A percentile compares a stretch with the other conserved stretches of the same genome.
phyloP scores from a whole-genome alignment of 352 stramenopile genomes.

The Globisporangium takayamanum region DNA sequence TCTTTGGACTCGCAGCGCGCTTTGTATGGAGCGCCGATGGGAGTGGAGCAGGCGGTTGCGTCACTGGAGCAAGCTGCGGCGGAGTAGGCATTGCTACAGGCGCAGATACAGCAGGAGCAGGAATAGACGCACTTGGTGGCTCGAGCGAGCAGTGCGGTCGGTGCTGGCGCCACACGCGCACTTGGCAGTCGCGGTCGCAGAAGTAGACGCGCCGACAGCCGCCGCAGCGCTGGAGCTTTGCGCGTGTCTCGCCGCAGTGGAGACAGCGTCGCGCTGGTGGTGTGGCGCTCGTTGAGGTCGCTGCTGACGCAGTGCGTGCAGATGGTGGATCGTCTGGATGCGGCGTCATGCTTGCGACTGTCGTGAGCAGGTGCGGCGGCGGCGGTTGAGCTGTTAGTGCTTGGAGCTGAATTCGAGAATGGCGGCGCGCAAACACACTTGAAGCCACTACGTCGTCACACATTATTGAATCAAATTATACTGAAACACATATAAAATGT shows the following conservation, averaged over 20 bases:
- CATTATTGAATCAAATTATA: background rate
- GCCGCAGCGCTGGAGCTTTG: conserved; percentile 63
- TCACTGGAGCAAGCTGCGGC: background rate
- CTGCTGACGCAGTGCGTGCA: too few species aligned
- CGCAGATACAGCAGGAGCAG: conserved; percentile 5
- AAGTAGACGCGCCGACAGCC: conserved; percentile 69
- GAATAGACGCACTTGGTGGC: background rate
- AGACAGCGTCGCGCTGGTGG: conserved; percentile 21
- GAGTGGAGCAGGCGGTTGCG: background rate
- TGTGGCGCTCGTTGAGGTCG: too few species aligned
- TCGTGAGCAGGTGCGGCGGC: too few species aligned
- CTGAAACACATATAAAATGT: too few species aligned
- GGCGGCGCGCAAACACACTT: too few species aligned
- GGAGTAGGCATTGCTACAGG: background rate
- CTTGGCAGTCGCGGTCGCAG: conserved; percentile 72
- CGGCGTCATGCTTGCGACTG: too few species aligned
- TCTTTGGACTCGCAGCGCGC: conserved; percentile 21
- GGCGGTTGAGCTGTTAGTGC: too few species aligned
- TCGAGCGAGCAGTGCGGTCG: conserved; percentile 30
- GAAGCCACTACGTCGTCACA: background rate
- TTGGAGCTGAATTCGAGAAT: too few species aligned
- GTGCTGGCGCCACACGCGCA: conserved; percentile 50
- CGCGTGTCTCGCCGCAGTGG: conserved; percentile 30
- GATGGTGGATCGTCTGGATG: too few species aligned
- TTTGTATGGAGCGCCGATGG: conserved; percentile 9